Evolutionary conservation across 179 eudicot genomes (phyloP), one percentile per base, ranked within the genome.

Genomic region (Beta macrorhiza): DNA sequence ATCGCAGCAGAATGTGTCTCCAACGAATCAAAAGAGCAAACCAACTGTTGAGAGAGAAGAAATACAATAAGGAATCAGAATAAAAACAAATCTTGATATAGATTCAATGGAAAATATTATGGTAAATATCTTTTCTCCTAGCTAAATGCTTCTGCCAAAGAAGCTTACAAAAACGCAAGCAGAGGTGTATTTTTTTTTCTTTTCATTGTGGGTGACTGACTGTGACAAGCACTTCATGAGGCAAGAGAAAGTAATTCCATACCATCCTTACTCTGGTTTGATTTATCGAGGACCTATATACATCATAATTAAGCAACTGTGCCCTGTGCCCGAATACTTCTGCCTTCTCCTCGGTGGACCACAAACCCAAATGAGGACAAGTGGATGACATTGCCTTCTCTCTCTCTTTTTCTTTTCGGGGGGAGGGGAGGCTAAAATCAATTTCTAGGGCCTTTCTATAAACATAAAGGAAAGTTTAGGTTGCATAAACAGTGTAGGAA

Each of bases 1-100:
- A 89, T 89, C 25, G 92, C 90, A 72, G 82, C 82, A 76, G 86
- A 81, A 80, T 83, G 89, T 59, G 68, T 82, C 63, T 85, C 87
- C 77, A 72, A 16, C 67, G 91, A 87, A 37, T 84, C 90, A 81
- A 87, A 89, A 45, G 76, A 69, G 83, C 92, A 85, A 78, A 88
- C 79, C 79, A 91, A 85, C 93, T 89, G 91, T 75, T 56, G 67
- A 79, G 82, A 65, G 45, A 49, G 44, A 69, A 67, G 17, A 74
- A 49, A 78, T 12, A 49, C 49, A 84, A 55, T 65, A 12, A 10
- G 62, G 65, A 45, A 71, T 57, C 67, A 74, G 70, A 44, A 71
- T 13, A 53, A 75, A 63, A 22, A 68, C 17, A 49, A 76, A 57
- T 17, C 5, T 56, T 22, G 37, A n/a, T 69, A 15, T 63, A 69